Base-by-base conservation (phyloP, 306 rosid genomes). In the Quercus bicolor region DNA sequence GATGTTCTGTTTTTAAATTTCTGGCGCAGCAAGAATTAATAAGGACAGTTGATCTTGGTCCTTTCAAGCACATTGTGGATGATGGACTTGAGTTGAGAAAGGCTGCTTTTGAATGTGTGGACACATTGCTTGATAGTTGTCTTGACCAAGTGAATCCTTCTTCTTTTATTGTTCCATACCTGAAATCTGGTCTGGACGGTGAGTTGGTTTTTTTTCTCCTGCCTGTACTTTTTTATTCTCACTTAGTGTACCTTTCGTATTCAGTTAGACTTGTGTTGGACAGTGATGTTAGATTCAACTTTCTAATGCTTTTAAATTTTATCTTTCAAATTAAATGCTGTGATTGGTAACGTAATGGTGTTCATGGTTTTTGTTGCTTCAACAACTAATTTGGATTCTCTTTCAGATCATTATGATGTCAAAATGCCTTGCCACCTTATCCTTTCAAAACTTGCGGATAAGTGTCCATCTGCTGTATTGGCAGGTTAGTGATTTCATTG, bases 111-210 rank as follows among this genome's bases (percentile, higher is more conserved):
- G 99, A 96, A 84, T 93, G 99, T 33, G 98, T 96, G 77, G 99
- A 96, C 82, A 93, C 98, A 48, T 86, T 96, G 88, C 90, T 96
- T 54, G 99, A 93, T 78, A 93, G 97, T 84, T 96, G 99, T 86
- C 99, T 96, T 69, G 98, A 96, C 87, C 99, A 96, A 90, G 96
- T 96, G 88, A 93, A 96, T 83, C 99, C 99, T 70, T 96, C 99
- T 28, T 96, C 98, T 29, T 96, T 96, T 76, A 96, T 96, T 61
- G 96, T 93, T 78, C 99, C 98, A 6, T 90, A 91, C 80, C 99
- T 96, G 77, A 89, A 88, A 87, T 96, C 99, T 75, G 99, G 99
- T 75, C 90, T 96, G 80, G 96, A 96, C 72, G 99, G 99, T 96
- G 87, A 90, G 97, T 84, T 57, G 40, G 45, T 56, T 56, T 78